Conservation (phyloP, 768 basidiomycete genomes). For the Daedalea quercina region DNA sequence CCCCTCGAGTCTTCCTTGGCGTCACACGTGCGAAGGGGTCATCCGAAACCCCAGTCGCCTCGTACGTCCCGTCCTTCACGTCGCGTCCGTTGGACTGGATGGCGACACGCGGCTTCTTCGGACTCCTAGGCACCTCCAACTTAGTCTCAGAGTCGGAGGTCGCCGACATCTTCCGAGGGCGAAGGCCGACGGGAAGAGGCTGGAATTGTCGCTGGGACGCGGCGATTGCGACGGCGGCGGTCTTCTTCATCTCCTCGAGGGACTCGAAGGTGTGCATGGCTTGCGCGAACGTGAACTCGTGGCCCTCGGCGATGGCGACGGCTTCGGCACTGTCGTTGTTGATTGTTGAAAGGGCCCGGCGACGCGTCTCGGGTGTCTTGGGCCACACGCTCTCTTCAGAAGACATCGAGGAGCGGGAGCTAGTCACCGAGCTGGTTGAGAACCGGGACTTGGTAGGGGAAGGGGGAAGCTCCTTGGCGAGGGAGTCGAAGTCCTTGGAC, state of each 20-base stretch:
- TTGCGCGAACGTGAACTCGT: conserved; percentile 2
- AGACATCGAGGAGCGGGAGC: background rate
- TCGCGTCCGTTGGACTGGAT: background rate
- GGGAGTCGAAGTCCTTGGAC: background rate
- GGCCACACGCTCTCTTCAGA: background rate
- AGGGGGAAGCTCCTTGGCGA: background rate
- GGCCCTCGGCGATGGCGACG: background rate
- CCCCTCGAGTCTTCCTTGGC: background rate
- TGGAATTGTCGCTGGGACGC: conserved; percentile 1
- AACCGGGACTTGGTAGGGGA: background rate
- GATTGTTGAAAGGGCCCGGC: background rate
- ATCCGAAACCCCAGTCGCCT: background rate
- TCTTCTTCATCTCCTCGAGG: background rate
- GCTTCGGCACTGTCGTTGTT: background rate
- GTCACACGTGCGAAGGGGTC: background rate
- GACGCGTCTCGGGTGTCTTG: background rate
- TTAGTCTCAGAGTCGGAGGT: background rate
- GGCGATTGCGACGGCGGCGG: background rate
- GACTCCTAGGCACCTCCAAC: background rate
- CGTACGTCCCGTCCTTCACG: background rate
- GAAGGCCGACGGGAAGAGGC: background rate
- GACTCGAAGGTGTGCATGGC: background rate
- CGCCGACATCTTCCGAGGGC: background rate
- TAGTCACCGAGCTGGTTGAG: background rate
- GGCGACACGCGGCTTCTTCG: conserved; percentile 1